Evolutionary conservation across 2,329 filamentous ascomycete genomes (phyloP), one percentile per base, ranked within the genome.

Genomic region (Thielaviopsis ethacetica): DNA sequence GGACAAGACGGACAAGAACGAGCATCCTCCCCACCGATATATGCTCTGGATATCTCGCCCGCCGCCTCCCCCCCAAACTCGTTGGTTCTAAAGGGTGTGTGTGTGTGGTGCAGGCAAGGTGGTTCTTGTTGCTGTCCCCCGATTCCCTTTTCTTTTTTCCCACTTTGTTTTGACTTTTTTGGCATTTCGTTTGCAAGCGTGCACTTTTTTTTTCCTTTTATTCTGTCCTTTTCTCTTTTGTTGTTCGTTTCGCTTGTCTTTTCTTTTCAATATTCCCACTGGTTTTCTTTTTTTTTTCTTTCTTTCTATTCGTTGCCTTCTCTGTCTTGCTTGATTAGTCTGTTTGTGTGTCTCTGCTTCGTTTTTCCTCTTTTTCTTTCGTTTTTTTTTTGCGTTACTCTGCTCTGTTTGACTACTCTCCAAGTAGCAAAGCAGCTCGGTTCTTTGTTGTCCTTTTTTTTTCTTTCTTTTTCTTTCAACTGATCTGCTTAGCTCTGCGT

Each of bases 321-420:
- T 58, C 59, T 56, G 27, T 62, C 62, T 62, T 62, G 61, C 15
- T 56, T 27, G 24, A 26, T 50, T 30, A 21, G 10, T 57, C 24
- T 30, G 26, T 38, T 38, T 49, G n/a, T 52, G n/a, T 34, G 21
- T 50, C 21, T 56, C 47, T 50, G n/a, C 38, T 30, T 27, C 24
- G 49, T 56, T 56, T 59, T 52, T 34, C 10, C 19, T 34, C 22
- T 47, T 21, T 58, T 12, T 57, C 12, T n/a, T n/a, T 50, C 26
- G 21, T 50, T 19, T 34, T 51, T 57, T 4, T 58, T 19, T 53
- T 22, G 49, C 21, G 24, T 30, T 52, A 17, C 51, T 53, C 30
- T 52, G 21, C 27, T 50, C 19, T 30, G 49, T 27, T 41, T 17
- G n/a, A 17, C 24, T 24, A 57, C 47, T 26, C 24, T 6, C 24